Evolutionary conservation across 805 yeast genomes (phyloP).

Genomic region (Saccharomyces jurei): DNA sequence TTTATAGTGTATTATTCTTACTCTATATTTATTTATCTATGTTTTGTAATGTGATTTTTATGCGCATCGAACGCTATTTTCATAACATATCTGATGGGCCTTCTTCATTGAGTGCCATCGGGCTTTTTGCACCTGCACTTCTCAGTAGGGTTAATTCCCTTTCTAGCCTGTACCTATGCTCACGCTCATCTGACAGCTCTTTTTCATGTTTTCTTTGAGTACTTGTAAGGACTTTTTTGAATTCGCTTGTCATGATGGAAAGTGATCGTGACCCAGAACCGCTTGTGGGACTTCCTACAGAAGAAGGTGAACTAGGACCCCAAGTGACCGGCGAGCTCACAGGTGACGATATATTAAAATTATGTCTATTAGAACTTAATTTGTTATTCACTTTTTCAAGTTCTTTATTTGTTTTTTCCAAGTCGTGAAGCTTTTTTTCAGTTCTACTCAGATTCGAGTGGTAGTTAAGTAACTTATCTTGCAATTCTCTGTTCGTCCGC

Average conservation of each 20-base stretch:
- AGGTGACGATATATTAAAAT: conserved; percentile 36
- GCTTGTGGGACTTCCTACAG: conserved; percentile 11
- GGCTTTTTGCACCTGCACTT: conserved; percentile 2
- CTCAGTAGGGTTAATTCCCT: conserved; percentile 28
- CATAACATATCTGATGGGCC: neutral
- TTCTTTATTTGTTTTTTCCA: conserved; percentile 33
- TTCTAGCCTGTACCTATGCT: conserved; percentile 40
- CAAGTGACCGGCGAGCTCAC: conserved; percentile 12
- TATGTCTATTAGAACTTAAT: conserved; percentile 34
- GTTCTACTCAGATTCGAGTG: conserved; percentile 32
- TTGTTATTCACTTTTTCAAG: conserved; percentile 23
- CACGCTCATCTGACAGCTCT: conserved; percentile 49
- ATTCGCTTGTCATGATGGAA: conserved; percentile 57
- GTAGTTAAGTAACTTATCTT: conserved; percentile 40
- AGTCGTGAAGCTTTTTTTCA: conserved; percentile 30
- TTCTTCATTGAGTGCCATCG: neutral
- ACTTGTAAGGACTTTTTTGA: conserved; percentile 54
- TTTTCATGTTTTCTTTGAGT: conserved; percentile 54
- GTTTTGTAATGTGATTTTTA: neutral
- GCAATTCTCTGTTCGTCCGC: conserved; percentile 42
- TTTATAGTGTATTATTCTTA: neutral
- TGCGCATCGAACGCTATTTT: neutral
- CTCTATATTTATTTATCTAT: neutral
- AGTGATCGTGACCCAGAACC: conserved; percentile 33
- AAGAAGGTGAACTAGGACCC: conserved; percentile 10